Conservation (phyloP, 2,329 filamentous ascomycete species). For the Fusarium abutilonis region DNA sequence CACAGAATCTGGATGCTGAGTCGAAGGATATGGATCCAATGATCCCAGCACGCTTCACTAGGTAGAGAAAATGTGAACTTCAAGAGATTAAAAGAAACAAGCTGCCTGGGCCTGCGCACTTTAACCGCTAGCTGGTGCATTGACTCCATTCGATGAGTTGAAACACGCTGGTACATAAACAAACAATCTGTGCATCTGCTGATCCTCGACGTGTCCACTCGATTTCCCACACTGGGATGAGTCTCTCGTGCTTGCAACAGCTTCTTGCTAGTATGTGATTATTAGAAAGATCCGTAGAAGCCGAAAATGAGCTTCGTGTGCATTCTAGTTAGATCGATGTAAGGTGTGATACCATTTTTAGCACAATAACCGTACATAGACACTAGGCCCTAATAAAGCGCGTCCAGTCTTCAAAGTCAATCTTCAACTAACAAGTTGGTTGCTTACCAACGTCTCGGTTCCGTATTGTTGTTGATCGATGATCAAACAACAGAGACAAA, state of each 20-base stretch:
- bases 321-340: not conserved
- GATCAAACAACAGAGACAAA: constrained; percentile 1
- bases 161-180: constrained; percentile 31
- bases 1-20: too few relatives aligned
- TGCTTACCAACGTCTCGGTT: constrained; percentile 20
- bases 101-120: constrained; percentile 27
- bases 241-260: constrained; percentile 3
- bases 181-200: constrained; percentile 28
- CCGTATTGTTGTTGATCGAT: constrained; percentile 2
- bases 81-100: constrained; percentile 23
- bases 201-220: constrained; percentile 26
- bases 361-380: not conserved
- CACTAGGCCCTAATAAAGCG: not conserved
- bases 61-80: not conserved
- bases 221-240: not conserved
- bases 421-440: constrained; percentile 8
- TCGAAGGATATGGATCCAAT: too few relatives aligned
- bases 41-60: too few relatives aligned
- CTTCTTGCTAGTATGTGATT: not conserved
- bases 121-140: constrained; percentile 35
- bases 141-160: constrained; percentile 33
- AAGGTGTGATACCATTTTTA: constrained; percentile 5
- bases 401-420: not conserved
- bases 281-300: not conserved
- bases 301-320: not conserved